Evolutionary conservation across 495 filamentous ascomycete species (phyloP).

Genomic region (Podospora pseudoanserina): DNA sequence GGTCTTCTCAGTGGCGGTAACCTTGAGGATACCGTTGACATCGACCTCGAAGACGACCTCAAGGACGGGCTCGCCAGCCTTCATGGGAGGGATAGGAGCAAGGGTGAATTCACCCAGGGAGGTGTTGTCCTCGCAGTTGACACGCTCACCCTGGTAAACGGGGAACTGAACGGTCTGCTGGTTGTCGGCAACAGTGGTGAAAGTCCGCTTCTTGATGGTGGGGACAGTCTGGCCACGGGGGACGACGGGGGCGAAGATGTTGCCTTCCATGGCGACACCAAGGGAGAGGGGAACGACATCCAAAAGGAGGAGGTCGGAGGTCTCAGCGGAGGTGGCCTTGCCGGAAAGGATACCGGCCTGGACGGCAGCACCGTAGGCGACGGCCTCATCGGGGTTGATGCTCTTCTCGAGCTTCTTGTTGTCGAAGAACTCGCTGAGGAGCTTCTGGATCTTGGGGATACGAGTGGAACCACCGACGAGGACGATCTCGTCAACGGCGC

Average conservation of each 20-base stretch:
- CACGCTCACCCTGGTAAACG: slow-evolving; percentile 97
- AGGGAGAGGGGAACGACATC: slow-evolving; percentile 97
- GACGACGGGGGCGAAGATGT: slow-evolving; percentile 98
- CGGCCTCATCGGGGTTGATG: slow-evolving; percentile 99
- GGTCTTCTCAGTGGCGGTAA: slow-evolving; percentile 98
- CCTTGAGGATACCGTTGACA: slow-evolving; percentile 99
- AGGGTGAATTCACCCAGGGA: slow-evolving; percentile 98
- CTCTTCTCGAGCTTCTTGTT: slow-evolving; percentile 99
- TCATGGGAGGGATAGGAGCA: slow-evolving; percentile 95
- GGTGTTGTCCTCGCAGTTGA: slow-evolving; percentile 99
- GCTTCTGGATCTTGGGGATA: slow-evolving; percentile 98
- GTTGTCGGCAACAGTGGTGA: slow-evolving; percentile 96
- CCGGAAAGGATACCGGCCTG: slow-evolving; percentile 97
- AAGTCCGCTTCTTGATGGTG: slow-evolving; percentile 90
- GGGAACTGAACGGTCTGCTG: slow-evolving; percentile 98
- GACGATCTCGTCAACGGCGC: slow-evolving; percentile 93
- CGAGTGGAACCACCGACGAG: slow-evolving; percentile 98
- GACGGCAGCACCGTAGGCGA: slow-evolving; percentile 97
- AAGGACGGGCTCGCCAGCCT: slow-evolving; percentile 94
- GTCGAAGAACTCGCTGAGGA: slow-evolving; percentile 97
- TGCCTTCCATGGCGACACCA: slow-evolving; percentile 99
- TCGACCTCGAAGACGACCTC: slow-evolving; percentile 99
- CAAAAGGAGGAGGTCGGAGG: slow-evolving; percentile 90
- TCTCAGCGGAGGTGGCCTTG: slow-evolving; percentile 92
- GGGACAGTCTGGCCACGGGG: slow-evolving; percentile 88